These are phyloP conservation scores for Candida multigemmis DNA, from an alignment of 805 yeast species.

Conservation along the genomic window DNA sequence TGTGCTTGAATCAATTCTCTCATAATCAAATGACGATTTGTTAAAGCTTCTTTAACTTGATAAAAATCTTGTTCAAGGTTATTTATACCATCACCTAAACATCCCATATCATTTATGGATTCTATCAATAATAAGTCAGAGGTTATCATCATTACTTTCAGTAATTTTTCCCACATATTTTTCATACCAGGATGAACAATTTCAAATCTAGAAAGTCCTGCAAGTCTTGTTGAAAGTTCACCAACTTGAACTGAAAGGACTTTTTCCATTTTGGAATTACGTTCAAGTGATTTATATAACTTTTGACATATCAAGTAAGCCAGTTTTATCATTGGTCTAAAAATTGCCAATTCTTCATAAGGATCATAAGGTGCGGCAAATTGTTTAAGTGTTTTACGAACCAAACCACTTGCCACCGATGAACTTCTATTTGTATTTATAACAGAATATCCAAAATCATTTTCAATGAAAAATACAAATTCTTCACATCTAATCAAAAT, in stretches of 20 bases:
- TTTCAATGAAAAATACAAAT: slow-evolving; percentile 72
- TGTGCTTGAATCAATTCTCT: slow-evolving; percentile 80
- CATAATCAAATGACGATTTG: slow-evolving; percentile 89
- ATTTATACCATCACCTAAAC: slow-evolving; percentile 67
- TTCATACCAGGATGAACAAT: slow-evolving; percentile 59
- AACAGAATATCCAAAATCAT: slow-evolving; percentile 60
- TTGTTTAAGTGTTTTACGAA: slow-evolving; percentile 86
- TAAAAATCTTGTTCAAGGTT: slow-evolving; percentile 67
- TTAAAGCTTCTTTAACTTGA: slow-evolving; percentile 83
- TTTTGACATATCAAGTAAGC: slow-evolving; percentile 54
- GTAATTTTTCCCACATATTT: slow-evolving; percentile 68
- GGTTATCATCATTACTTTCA: slow-evolving; percentile 56
- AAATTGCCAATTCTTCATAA: slow-evolving; percentile 67
- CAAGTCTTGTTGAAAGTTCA: slow-evolving; percentile 39
- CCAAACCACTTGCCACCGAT: slow-evolving; percentile 72
- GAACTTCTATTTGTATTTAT: slow-evolving; percentile 48
- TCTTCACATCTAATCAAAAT: slow-evolving; percentile 83
- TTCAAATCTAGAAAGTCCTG: slow-evolving; percentile 33
- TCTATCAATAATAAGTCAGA: slow-evolving; percentile 73
- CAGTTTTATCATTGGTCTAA: slow-evolving; percentile 79
- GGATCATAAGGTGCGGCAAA: slow-evolving; percentile 89
- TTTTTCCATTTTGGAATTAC: slow-evolving; percentile 48
- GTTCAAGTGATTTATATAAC: slow-evolving; percentile 43
- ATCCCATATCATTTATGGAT: slow-evolving; percentile 63
- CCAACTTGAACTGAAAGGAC: slow-evolving; percentile 35